These are phyloP conservation scores for Hortaea sp. DNA, from an alignment of 2,329 filamentous ascomycete genomes.

Conservation along the genomic window DNA sequence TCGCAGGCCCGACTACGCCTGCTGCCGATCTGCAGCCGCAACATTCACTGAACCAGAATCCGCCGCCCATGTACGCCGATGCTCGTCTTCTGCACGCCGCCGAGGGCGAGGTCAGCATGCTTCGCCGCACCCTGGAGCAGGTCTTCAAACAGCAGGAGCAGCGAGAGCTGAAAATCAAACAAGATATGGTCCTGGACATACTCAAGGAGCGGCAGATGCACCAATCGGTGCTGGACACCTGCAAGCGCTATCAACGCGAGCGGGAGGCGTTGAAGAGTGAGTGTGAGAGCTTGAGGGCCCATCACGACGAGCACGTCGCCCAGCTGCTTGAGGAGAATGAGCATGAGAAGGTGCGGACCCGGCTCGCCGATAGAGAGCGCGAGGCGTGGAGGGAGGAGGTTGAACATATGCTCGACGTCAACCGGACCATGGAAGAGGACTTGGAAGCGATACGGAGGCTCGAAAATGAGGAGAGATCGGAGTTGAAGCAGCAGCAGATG, in stretches of 20 bases:
- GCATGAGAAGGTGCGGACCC: constrained; percentile 1
- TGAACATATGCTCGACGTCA: constrained; percentile 4
- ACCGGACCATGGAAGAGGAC: constrained; percentile 10
- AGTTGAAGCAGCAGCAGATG: background rate
- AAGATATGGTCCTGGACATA: constrained; percentile 7
- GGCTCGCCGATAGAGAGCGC: background rate
- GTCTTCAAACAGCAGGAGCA: background rate
- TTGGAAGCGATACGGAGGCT: constrained; percentile 12
- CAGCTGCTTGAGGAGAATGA: constrained; percentile 2
- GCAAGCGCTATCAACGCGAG: background rate
- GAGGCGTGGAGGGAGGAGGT: constrained; percentile 1
- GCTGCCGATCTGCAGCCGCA: background rate
- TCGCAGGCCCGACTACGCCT: background rate
- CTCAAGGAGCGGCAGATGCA: background rate
- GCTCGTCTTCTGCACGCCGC: background rate
- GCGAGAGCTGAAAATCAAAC: constrained; percentile 2
- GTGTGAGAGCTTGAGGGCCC: background rate
- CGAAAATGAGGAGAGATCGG: constrained; percentile 8
- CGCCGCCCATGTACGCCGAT: background rate
- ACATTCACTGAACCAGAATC: background rate
- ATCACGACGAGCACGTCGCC: background rate
- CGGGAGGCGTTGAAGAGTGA: background rate
- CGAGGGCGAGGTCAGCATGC: no score
- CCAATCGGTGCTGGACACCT: background rate
- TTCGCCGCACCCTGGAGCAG: background rate